Conservation (phyloP, 176 grass and related monocot species). For the Eleusine indica region DNA sequence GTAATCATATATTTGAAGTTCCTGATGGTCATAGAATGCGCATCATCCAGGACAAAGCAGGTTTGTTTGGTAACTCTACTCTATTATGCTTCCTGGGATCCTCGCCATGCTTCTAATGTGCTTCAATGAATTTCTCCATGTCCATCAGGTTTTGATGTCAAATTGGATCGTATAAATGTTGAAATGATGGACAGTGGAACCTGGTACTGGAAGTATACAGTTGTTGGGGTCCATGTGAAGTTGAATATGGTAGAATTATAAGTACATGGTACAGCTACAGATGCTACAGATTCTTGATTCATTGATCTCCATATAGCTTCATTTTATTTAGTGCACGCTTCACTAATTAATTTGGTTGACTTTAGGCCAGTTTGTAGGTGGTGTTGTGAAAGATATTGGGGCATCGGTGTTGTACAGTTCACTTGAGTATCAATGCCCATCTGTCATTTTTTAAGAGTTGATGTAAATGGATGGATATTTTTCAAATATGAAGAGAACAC, state of each 20-base stretch:
- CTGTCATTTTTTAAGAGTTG: slow-evolving; percentile 18
- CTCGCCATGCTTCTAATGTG: background rate
- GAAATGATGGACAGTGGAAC: slow-evolving; percentile 65
- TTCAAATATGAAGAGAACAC: slow-evolving; percentile 37
- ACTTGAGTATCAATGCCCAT: slow-evolving; percentile 18
- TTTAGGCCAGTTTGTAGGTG: slow-evolving; percentile 39
- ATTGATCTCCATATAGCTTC: slow-evolving; percentile 43
- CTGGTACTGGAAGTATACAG: slow-evolving; percentile 85
- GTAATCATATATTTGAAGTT: slow-evolving; percentile 89
- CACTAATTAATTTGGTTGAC: slow-evolving; percentile 31
- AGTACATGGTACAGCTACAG: slow-evolving; percentile 29
- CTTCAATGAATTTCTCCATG: slow-evolving; percentile 25
- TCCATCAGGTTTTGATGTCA: slow-evolving; percentile 61
- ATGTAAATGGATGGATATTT: slow-evolving; percentile 35
- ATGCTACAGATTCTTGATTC: slow-evolving; percentile 62
- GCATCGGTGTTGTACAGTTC: slow-evolving; percentile 27
- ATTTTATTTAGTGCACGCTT: slow-evolving; percentile 9
- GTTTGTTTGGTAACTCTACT: slow-evolving; percentile 49
- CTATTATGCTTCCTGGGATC: background rate
- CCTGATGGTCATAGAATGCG: slow-evolving; percentile 78
- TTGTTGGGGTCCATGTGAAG: slow-evolving; percentile 61
- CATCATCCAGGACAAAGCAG: slow-evolving; percentile 57
- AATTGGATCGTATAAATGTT: slow-evolving; percentile 59
- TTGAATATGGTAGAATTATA: slow-evolving; percentile 79
- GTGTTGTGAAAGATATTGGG: slow-evolving; percentile 35